A percentile compares a stretch with the other conserved stretches of the same genome.
These are phyloP conservation scores for Debaryomycetaceae sp. DNA, from an alignment of 1,139 yeast species.

Conservation along the genomic window DNA sequence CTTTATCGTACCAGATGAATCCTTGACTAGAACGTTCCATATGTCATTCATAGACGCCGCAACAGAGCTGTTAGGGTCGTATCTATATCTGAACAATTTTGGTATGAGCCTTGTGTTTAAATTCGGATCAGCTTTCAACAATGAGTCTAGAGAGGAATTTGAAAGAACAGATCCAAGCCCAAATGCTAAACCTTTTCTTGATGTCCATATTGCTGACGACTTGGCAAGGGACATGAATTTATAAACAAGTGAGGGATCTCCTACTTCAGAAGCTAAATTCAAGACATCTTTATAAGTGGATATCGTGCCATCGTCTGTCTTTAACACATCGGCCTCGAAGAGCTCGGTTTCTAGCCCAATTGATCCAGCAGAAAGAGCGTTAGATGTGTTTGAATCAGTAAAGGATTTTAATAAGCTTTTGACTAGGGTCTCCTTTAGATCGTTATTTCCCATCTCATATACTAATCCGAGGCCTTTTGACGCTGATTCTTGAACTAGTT, in stretches of 20 bases:
- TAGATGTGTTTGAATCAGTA: constrained; percentile 61
- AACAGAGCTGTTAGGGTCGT: constrained; percentile 78
- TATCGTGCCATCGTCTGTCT: constrained; percentile 80
- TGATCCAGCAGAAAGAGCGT: constrained; percentile 58
- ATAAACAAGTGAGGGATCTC: constrained; percentile 91
- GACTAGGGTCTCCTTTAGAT: constrained; percentile 68
- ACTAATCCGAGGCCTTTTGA: constrained; percentile 82
- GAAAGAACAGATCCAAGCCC: constrained; percentile 86
- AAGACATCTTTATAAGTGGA: constrained; percentile 86
- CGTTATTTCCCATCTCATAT: constrained; percentile 72
- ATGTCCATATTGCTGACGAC: constrained; percentile 86
- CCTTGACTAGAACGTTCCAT: constrained; percentile 71
- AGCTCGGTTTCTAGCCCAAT: constrained; percentile 78
- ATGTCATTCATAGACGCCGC: constrained; percentile 83
- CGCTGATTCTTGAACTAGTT: constrained; percentile 85
- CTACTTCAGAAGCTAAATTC: constrained; percentile 86
- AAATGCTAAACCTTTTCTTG: constrained; percentile 90
- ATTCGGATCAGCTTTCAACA: constrained; percentile 51
- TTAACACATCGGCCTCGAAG: constrained; percentile 77
- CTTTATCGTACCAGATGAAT: constrained; percentile 54
- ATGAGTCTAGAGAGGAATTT: constrained; percentile 66
- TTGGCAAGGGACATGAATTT: constrained; percentile 92
- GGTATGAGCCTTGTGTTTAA: constrained; percentile 68
- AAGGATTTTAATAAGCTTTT: constrained; percentile 75
- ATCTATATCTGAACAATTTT: constrained; percentile 76